These are phyloP conservation scores for Cucumis melo DNA, from an alignment of 306 rosid species.

Conservation along the genomic window DNA sequence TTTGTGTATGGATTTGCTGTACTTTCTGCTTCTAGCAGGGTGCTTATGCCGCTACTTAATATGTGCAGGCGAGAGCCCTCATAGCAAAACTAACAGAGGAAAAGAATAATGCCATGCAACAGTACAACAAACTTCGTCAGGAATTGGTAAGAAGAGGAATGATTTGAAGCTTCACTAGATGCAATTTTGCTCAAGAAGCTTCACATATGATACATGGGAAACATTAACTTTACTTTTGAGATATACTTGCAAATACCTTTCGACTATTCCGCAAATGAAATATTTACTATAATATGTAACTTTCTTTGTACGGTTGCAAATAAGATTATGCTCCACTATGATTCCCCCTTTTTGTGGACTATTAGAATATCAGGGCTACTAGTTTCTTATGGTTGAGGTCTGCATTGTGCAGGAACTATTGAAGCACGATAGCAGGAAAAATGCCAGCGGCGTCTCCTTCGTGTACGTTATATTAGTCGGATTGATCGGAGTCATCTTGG, in stretches of 20 bases:
- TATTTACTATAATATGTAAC: not conserved
- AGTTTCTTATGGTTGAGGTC: constrained; percentile 2
- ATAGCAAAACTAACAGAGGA: constrained; percentile 61
- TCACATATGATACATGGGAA: not conserved
- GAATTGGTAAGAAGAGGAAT: constrained; percentile 64
- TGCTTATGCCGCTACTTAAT: not conserved
- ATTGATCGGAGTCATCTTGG: constrained; percentile 4
- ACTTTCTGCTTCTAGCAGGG: not conserved
- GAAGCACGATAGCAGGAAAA: constrained; percentile 55
- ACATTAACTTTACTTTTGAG: not conserved
- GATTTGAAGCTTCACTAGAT: not conserved
- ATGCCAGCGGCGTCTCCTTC: constrained; percentile 48
- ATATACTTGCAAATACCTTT: not conserved
- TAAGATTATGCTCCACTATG: not conserved
- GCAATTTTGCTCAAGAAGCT: not conserved
- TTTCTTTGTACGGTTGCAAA: not conserved
- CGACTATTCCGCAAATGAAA: not conserved
- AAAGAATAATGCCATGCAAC: constrained; percentile 52
- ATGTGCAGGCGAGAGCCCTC: constrained; percentile 54
- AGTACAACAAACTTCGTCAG: constrained; percentile 34
- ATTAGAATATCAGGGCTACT: not conserved
- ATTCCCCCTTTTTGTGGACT: not conserved
- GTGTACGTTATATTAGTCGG: constrained; percentile 6
- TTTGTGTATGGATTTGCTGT: not conserved
- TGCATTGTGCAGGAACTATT: constrained; percentile 55